These are phyloP conservation scores for Kitagawia praeruptora DNA, from an alignment of 129 eudicot genomes.

Conservation along the genomic window DNA sequence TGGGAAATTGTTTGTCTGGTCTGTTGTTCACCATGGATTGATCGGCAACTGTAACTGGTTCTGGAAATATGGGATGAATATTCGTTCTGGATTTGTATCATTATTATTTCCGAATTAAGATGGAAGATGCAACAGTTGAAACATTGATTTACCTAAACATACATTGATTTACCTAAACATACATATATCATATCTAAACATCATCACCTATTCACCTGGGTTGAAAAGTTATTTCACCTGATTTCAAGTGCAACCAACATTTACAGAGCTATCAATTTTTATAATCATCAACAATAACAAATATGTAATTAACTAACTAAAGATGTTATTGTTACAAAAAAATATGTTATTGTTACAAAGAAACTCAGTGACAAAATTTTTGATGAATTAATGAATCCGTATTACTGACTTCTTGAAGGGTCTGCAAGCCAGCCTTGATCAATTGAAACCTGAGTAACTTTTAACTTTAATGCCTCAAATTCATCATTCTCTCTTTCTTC, in stretches of 20 bases:
- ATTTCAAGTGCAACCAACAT: background rate
- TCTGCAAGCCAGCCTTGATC: constrained; percentile 16
- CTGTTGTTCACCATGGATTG: background rate
- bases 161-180: no score
- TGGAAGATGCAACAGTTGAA: constrained; percentile 22
- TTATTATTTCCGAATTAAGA: constrained; percentile 46
- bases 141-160: no score
- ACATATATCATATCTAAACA: no score
- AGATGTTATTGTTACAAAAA: background rate
- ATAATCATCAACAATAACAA: no score
- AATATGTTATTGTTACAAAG: background rate
- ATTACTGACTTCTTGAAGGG: constrained; percentile 13
- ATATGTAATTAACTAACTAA: background rate
- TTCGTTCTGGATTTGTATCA: background rate
- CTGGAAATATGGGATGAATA: background rate
- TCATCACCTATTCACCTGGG: no score
- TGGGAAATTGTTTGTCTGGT: background rate
- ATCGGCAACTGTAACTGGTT: background rate
- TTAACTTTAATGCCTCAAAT: constrained; percentile 37
- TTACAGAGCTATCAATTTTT: no score
- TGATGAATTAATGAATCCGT: background rate
- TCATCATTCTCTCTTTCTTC: constrained; percentile 54
- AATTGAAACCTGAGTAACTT: constrained; percentile 24
- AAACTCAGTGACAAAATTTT: background rate
- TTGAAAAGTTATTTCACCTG: no score